These are phyloP conservation scores for Kernera saxatilis DNA, from an alignment of 345 rosid species.

Conservation along the genomic window DNA sequence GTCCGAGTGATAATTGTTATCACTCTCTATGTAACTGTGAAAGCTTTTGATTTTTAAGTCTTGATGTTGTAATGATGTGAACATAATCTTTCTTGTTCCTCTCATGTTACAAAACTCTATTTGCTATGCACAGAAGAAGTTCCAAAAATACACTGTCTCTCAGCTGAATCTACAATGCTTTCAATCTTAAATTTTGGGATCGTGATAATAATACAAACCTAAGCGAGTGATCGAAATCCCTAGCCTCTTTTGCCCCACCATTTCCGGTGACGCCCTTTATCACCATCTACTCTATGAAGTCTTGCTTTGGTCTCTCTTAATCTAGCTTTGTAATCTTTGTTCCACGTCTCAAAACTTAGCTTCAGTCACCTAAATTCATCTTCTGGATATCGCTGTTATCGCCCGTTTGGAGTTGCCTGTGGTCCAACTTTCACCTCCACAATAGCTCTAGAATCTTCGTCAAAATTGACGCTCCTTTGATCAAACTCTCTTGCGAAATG, in stretches of 20 bases:
- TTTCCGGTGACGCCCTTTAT: constrained; percentile 50
- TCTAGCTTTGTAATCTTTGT: constrained; percentile 75
- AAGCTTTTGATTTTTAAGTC: constrained; percentile 31
- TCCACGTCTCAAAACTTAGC: constrained; percentile 71
- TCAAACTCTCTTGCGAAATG: constrained; percentile 74
- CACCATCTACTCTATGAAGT: constrained; percentile 53
- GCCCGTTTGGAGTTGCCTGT: constrained; percentile 31
- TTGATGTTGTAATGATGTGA: constrained; percentile 18
- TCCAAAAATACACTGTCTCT: not conserved
- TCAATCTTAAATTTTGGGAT: constrained; percentile 20
- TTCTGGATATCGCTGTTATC: constrained; percentile 36
- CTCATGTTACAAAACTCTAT: constrained; percentile 28
- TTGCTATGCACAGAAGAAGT: constrained; percentile 20
- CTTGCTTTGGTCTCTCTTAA: constrained; percentile 62
- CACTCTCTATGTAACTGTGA: too few species aligned
- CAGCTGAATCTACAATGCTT: constrained; percentile 26
- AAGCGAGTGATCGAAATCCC: not conserved
- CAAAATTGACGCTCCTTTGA: constrained; percentile 57
- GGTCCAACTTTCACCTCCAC: constrained; percentile 43
- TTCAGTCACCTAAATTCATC: constrained; percentile 64
- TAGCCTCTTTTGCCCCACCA: constrained; percentile 83
- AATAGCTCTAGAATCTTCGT: constrained; percentile 53
- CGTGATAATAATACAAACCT: constrained; percentile 17
- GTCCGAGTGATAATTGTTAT: too few species aligned
- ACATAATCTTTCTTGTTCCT: constrained; percentile 24